Evolutionary conservation across 805 yeast genomes (phyloP).

Genomic region (Monosporozyma solicola): DNA sequence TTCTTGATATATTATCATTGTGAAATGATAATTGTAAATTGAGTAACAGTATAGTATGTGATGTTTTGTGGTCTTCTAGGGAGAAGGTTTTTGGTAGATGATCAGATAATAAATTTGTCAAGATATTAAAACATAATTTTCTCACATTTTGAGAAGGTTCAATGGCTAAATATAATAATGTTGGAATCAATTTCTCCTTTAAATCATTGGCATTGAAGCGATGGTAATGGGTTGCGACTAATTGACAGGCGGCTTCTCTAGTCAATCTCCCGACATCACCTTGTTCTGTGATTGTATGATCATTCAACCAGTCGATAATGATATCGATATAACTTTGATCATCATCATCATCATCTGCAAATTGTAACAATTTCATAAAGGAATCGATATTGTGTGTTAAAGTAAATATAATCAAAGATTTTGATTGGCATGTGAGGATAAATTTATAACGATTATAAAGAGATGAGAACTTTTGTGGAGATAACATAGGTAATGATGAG

Average conservation of each 20-base stretch:
- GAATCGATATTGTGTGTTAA: slow-evolving; percentile 1
- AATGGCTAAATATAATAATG: slow-evolving; percentile 42
- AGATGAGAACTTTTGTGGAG: slow-evolving; percentile 3
- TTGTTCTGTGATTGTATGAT: slow-evolving; percentile 67
- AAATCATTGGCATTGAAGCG: not conserved
- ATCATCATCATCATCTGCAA: too few relatives aligned
- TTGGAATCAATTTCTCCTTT: not conserved
- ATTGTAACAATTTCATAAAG: not conserved
- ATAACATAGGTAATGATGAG: slow-evolving; percentile 13
- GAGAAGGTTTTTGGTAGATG: not conserved
- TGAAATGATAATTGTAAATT: not conserved
- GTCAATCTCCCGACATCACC: slow-evolving; percentile 90
- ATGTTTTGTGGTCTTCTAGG: not conserved
- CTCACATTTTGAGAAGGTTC: slow-evolving; percentile 48
- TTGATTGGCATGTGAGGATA: slow-evolving; percentile 11
- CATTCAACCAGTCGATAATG: slow-evolving; percentile 43
- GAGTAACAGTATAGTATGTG: not conserved
- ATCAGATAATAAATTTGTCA: not conserved
- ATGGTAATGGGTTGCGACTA: slow-evolving; percentile 29
- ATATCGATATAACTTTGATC: not conserved
- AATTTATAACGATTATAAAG: slow-evolving; percentile 4
- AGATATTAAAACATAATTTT: not conserved
- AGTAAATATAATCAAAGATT: slow-evolving; percentile 11
- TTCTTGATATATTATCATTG: slow-evolving; percentile 9
- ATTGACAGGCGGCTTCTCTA: slow-evolving; percentile 41